Evolutionary conservation across 768 basidiomycete genomes (phyloP), one percentile per base, ranked within the genome.

Genomic region (Paxillus involutus): DNA sequence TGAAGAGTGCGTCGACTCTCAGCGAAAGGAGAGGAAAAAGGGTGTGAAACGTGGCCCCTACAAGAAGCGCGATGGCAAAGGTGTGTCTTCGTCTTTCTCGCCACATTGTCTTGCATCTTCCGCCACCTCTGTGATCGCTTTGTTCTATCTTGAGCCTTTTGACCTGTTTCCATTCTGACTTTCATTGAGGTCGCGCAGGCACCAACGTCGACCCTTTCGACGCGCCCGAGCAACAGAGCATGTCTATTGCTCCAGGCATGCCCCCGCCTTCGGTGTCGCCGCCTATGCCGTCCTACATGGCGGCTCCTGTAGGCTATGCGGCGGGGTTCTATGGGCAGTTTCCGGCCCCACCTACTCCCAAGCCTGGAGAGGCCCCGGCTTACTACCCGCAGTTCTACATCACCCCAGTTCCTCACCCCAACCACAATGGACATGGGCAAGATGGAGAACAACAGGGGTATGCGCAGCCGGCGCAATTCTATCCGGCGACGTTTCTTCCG

Each of bases 51-150:
- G 89, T 66, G 89, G 89, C 43, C 90, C 90, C 72, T 92, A 92
- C 87, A 91, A 91, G 90, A 92, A 91, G 84, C 89, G 88, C 84
- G 89, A 90, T 88, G 85, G 83, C 81, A 89, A 87, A 81, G 82
- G 89, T 90, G 67, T 72, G 85, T 72, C 58, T 68, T 59, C 48
- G 67, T 65, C 67, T 61, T 70, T 71, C 61, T 63, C 47, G 53
- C 57, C 58, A 45, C 61, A 55, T 52, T 59, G 46, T 46, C 59
- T 57, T 51, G 56, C 21, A 57, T 57, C 37, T 53, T 52, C 55
- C 52, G 46, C 59, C 58, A 62, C 64, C 40, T 39, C 26, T 54
- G 8, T 21, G 6, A 24, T 35, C 47, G 49, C 26, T 44, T 44
- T 19, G 32, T 29, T 32, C 41, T 40, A 10, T 49, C 49, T 47